A percentile compares a stretch with the other conserved stretches of the same genome.
phyloP scores from a whole-genome alignment of 345 rosid genomes.

The Eutrema japonicum region DNA sequence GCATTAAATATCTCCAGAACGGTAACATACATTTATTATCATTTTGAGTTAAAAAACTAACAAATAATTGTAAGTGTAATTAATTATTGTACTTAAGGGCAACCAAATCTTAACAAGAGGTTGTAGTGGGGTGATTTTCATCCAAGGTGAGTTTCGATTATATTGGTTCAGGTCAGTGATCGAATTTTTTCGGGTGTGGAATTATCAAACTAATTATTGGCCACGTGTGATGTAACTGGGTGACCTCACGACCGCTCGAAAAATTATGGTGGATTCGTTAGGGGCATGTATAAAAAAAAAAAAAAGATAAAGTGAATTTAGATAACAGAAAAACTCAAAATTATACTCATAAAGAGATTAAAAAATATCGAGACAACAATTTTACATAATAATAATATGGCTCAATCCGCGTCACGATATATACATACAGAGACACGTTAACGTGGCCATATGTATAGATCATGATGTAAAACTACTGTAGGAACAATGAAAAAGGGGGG shows the following conservation, averaged over 20 bases:
- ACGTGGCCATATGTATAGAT: constrained; percentile 17
- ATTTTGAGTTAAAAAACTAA: constrained; percentile 7
- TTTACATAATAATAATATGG: background rate
- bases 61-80: constrained; percentile 6
- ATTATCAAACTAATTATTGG: too few relatives aligned
- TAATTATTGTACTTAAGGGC: background rate
- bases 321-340: background rate
- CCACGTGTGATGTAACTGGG: too few relatives aligned
- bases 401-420: constrained; percentile 8
- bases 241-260: too few relatives aligned
- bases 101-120: background rate
- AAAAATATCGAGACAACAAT: background rate
- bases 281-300: too few relatives aligned
- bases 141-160: too few relatives aligned
- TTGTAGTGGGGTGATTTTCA: too few relatives aligned
- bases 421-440: constrained; percentile 11
- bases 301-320: background rate
- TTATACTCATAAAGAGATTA: background rate
- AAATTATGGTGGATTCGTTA: too few relatives aligned
- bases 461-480: constrained; percentile 30
- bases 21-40: constrained; percentile 42
- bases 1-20: constrained; percentile 36
- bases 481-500: constrained; percentile 26
- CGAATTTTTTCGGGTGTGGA: too few relatives aligned
- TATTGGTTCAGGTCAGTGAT: too few relatives aligned